Base-by-base conservation (phyloP, 176 grass and related monocot genomes). In the Carex kokanica region DNA sequence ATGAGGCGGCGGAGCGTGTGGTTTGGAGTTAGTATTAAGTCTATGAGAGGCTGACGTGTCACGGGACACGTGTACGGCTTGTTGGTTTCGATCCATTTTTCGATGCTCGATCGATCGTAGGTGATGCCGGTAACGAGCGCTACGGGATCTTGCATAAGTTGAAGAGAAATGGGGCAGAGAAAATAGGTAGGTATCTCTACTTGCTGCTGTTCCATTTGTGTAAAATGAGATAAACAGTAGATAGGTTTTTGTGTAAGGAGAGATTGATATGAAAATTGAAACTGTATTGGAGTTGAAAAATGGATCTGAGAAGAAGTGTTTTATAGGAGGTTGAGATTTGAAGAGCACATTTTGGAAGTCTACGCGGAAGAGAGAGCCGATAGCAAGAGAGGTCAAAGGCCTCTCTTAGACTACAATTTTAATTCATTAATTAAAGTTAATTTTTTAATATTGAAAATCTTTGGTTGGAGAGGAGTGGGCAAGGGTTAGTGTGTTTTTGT, bases 1-100 rank as follows among this genome's bases (percentile, higher is more conserved):
- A 99, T 99, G 53, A 99, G 93, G 34, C 93, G 91, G 61, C 96
- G 91, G 29, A 99, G 96, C 16, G 96, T 99, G 63, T 98, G 88
- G 93, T 99, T 99, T 62, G 96, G 96, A 53, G 96, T 99, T 34
- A 99, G 88, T 64, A 85, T 84, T 24, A 88, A 68, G 58, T 81
- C 86, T 20, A 78, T 84, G 54, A 95, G 74, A 54, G 80, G 80
- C 64, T 86, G 84, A 17, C 90, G 90, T 27, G 93, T 99, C 73
- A 93, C 92, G 47, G 96, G 96, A 51, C 96, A 99, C 5, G 89
- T 83, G 9, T 81, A 64, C 7, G n/a, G 18, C 20, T 38, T 12
- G 81, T 10, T 8, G 53, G 78, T 56, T 6, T 84, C 81, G 54
- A 99, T 79, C 96, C 96, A 99, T 54, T 88, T 91, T 25, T 90